Evolutionary conservation across 257 asterid species (phyloP).

Genomic region (Anisodus acutangulus): DNA sequence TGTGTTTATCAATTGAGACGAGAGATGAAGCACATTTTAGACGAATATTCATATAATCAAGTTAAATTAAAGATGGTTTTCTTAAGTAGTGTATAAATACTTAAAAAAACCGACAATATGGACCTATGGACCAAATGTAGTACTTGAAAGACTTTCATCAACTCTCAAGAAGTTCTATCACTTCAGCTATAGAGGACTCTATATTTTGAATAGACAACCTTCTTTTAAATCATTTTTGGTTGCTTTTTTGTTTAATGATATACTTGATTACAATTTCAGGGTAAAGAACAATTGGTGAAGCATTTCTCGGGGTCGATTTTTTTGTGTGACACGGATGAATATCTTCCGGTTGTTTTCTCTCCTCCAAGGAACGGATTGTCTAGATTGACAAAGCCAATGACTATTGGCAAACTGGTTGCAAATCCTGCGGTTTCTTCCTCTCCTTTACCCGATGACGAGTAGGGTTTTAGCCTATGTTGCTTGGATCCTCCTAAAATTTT

Average conservation of each 20-base stretch:
- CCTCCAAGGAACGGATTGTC: slow-evolving; percentile 37
- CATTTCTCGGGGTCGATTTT: slow-evolving; percentile 33
- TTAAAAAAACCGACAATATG: too few species aligned
- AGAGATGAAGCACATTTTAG: not conserved
- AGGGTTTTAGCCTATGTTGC: not conserved
- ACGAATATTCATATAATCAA: too few species aligned
- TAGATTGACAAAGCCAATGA: not conserved
- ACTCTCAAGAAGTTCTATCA: not conserved
- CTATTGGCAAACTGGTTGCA: slow-evolving; percentile 26
- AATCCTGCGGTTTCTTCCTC: not conserved
- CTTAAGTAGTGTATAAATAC: too few species aligned
- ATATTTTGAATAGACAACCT: too few species aligned
- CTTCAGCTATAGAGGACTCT: not conserved
- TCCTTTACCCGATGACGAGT: not conserved
- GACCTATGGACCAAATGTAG: too few species aligned
- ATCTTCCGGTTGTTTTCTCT: slow-evolving; percentile 35
- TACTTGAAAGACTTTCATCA: too few species aligned
- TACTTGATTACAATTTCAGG: slow-evolving; percentile 25
- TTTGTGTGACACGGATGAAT: slow-evolving; percentile 13
- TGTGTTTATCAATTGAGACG: not conserved
- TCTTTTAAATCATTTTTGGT: not conserved
- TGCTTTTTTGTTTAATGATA: not conserved
- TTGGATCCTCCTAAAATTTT: not conserved
- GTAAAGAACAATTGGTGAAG: slow-evolving; percentile 34
- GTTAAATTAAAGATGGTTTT: too few species aligned